Percentiles rank a stretch among this genome's conserved stretches.
phyloP scores from a whole-genome alignment of 106 monocot genomes.

The Platanthera guangdongensis region DNA sequence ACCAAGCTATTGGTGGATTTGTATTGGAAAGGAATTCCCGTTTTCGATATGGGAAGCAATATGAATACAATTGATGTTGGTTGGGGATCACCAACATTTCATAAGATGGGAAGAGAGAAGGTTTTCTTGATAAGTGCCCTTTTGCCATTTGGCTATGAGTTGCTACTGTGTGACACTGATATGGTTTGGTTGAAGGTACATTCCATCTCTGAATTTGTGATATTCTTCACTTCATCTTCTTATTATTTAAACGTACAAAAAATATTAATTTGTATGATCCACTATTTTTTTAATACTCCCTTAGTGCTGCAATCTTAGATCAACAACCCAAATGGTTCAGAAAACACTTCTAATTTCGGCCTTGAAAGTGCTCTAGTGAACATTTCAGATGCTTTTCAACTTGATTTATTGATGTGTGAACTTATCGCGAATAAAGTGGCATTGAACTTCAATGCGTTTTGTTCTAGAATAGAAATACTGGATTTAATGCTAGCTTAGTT shows the following conservation, averaged over 20 bases:
- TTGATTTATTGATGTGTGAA: no score
- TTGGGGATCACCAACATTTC: slow-evolving; percentile 88
- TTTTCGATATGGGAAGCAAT: slow-evolving; percentile 87
- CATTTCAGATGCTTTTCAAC: no score
- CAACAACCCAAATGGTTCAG: no score
- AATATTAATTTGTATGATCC: no score
- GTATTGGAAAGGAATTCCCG: slow-evolving; percentile 92
- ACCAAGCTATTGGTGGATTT: slow-evolving; percentile 67
- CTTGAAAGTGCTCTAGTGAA: no score
- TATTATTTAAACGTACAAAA: background rate
- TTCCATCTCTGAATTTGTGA: background rate
- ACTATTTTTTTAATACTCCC: no score
- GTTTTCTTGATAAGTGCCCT: slow-evolving; percentile 77
- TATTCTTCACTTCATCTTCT: background rate
- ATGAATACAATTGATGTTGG: slow-evolving; percentile 81
- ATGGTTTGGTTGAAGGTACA: slow-evolving; percentile 97
- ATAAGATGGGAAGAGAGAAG: slow-evolving; percentile 95
- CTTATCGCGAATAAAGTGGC: no score
- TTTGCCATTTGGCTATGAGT: slow-evolving; percentile 75
- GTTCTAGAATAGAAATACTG: no score
- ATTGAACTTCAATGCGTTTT: no score
- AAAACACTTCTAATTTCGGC: no score
- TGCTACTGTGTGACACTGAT: slow-evolving; percentile 90
- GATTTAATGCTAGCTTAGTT: no score
- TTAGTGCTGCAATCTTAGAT: no score